Base-by-base conservation (phyloP, 306 rosid species). In the Dalbergia cochinchinensis region DNA sequence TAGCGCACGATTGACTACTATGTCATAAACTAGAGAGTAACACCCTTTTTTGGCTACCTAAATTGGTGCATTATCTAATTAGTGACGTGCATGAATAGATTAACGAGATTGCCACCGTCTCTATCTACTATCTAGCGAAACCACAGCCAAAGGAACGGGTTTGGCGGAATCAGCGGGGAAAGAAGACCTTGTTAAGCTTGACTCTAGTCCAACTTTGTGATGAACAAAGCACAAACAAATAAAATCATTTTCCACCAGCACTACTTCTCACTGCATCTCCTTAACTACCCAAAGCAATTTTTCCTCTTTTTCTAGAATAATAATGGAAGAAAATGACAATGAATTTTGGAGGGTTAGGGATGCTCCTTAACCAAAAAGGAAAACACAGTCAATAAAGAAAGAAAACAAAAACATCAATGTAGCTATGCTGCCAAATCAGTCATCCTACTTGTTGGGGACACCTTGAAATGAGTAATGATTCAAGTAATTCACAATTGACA, bases 1-100 rank as follows among this genome's bases (percentile, higher is more conserved):
- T 26, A 26, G 31, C 2, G 2, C 31, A 1, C 31, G 3, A 26
- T 26, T 26, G 31, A 26, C 31, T 26, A 26, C 2, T 1, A 26
- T 26, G 31, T 26, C 31, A 26, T 26, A 69, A 14, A 41, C 22
- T 35, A 50, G 64, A 73, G 63, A 69, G 8, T 47, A 69, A 20
- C 67, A 78, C 77, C 48, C 26, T 39, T 67, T 44, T 50, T 47
- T 50, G 37, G 83, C 74, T 55, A 33, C 55, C 63, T 59, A 55
- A 60, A 48, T 76, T 41, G 19, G 55, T 31, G 42, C 57, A 66
- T 51, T n/a, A n/a, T n/a, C n/a, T n/a, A n/a, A n/a, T n/a, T n/a
- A n/a, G n/a, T n/a, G n/a, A n/a, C n/a, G n/a, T n/a, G n/a, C n/a
- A n/a, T n/a, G n/a, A n/a, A n/a, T n/a, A n/a, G n/a, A n/a, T n/a